These are phyloP conservation scores for Beauveria rudraprayagi DNA, from an alignment of 2,329 filamentous ascomycete species.

Conservation along the genomic window DNA sequence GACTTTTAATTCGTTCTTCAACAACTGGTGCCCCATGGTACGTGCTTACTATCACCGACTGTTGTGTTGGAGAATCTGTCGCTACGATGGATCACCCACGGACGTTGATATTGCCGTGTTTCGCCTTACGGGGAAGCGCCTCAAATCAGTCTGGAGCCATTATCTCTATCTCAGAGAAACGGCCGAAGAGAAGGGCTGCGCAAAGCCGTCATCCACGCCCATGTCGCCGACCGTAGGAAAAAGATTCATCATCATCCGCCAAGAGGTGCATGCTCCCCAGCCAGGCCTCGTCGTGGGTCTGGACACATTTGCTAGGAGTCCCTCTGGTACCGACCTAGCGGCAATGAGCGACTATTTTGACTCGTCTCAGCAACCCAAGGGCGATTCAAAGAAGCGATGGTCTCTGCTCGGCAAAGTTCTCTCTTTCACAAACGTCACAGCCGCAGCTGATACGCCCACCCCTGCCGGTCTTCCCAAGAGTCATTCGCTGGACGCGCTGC, in stretches of 20 bases:
- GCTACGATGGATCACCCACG: slow-evolving; percentile 60
- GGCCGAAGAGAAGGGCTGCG: slow-evolving; percentile 46
- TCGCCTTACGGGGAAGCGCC: slow-evolving; percentile 54
- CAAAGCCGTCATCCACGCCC: slow-evolving; percentile 67
- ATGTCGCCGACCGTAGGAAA: slow-evolving; percentile 79
- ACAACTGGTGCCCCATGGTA: slow-evolving; percentile 94
- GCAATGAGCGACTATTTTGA: slow-evolving; percentile 18
- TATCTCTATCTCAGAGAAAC: slow-evolving; percentile 67
- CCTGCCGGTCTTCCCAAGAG: slow-evolving; percentile 14
- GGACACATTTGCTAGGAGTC: slow-evolving; percentile 33
- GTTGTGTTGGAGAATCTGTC: slow-evolving; percentile 79
- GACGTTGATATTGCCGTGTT: slow-evolving; percentile 64
- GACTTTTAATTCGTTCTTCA: slow-evolving; percentile 75
- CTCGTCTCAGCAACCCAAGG: slow-evolving; percentile 19
- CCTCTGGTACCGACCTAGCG: slow-evolving; percentile 17
- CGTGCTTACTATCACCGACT: slow-evolving; percentile 87
- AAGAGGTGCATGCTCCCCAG: slow-evolving; percentile 50
- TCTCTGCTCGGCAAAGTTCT: slow-evolving; percentile 57
- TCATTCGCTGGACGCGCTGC: slow-evolving; percentile 35
- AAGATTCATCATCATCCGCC: slow-evolving; percentile 80
- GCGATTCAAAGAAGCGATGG: slow-evolving; percentile 51
- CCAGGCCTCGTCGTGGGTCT: slow-evolving; percentile 42
- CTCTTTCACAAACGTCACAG: slow-evolving; percentile 23
- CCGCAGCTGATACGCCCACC: slow-evolving; percentile 11
- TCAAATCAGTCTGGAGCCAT: slow-evolving; percentile 69